These are phyloP conservation scores for Aquilaria agallochum DNA, from an alignment of 441 rosid species.

Conservation along the genomic window DNA sequence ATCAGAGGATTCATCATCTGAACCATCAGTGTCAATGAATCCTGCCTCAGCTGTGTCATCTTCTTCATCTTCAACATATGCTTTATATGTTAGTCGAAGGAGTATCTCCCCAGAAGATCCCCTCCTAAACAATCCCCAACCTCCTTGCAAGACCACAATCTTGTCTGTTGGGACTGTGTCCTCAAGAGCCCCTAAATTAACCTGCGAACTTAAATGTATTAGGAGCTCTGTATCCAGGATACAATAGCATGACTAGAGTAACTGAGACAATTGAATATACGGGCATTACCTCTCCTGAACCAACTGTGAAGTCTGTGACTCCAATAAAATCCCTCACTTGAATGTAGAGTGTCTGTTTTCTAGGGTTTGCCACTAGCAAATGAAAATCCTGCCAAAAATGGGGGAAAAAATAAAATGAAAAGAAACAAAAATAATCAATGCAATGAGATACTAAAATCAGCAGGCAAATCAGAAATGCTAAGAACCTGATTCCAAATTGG, in stretches of 20 bases:
- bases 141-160: constrained; percentile 62
- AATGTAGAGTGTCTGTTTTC: constrained; percentile 66
- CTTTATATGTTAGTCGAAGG: constrained; percentile 90
- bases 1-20: constrained; percentile 80
- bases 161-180: constrained; percentile 95
- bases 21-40: constrained; percentile 42
- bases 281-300: constrained; percentile 68
- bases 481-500: constrained; percentile 98
- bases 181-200: constrained; percentile 69
- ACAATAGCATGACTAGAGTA: no score
- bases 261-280: not conserved
- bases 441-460: constrained; percentile 8
- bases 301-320: constrained; percentile 68
- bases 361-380: constrained; percentile 85
- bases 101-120: constrained; percentile 77
- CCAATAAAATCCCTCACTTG: constrained; percentile 92
- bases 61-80: constrained; percentile 96
- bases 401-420: constrained; percentile 3
- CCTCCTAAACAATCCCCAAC: constrained; percentile 75
- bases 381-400: constrained; percentile 77
- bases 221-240: constrained; percentile 14
- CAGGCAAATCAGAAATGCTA: constrained; percentile 8
- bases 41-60: constrained; percentile 54
- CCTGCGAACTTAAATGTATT: constrained; percentile 37
- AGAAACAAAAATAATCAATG: constrained; percentile 3